These are phyloP conservation scores for Stagonosporopsis cucurbitacearum DNA, from an alignment of 2,329 filamentous ascomycete species.

Conservation along the genomic window DNA sequence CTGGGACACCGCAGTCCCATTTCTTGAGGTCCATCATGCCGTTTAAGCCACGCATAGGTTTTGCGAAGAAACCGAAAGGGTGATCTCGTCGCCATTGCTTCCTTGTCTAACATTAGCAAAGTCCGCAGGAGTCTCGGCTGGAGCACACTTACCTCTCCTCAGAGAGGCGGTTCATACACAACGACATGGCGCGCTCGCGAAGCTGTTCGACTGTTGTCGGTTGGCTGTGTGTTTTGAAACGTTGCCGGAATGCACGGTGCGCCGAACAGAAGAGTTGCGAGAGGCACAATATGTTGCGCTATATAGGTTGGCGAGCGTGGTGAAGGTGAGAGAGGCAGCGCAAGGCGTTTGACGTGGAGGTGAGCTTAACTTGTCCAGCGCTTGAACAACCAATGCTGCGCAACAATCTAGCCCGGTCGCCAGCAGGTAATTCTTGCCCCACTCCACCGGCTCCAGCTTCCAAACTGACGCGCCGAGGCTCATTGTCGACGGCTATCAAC, in stretches of 20 bases:
- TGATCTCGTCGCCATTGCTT: slow-evolving; percentile 98
- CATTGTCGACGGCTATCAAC: slow-evolving; percentile 13
- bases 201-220: too few relatives aligned
- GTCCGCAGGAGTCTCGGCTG: not conserved
- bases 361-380: slow-evolving; percentile 23
- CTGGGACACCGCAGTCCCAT: slow-evolving; percentile 96
- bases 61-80: slow-evolving; percentile 96
- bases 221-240: not conserved
- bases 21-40: slow-evolving; percentile 89
- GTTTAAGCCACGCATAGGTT: slow-evolving; percentile 78
- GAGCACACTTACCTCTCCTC: slow-evolving; percentile 45
- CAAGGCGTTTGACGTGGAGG: slow-evolving; percentile 6
- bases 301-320: slow-evolving; percentile 14
- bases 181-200: slow-evolving; percentile 66
- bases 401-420: slow-evolving; percentile 22
- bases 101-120: slow-evolving; percentile 61
- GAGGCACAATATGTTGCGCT: slow-evolving; percentile 5
- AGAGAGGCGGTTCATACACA: slow-evolving; percentile 76
- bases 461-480: slow-evolving; percentile 32
- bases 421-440: slow-evolving; percentile 13
- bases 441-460: slow-evolving; percentile 7
- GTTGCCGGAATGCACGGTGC: not conserved
- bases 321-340: slow-evolving; percentile 27
- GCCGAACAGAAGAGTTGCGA: not conserved
- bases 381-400: slow-evolving; percentile 20